Evolutionary conservation across 192 early-diverging fungal genomes (phyloP), one percentile per base, ranked within the genome.

Genomic region (Mortierella hygrophila): DNA sequence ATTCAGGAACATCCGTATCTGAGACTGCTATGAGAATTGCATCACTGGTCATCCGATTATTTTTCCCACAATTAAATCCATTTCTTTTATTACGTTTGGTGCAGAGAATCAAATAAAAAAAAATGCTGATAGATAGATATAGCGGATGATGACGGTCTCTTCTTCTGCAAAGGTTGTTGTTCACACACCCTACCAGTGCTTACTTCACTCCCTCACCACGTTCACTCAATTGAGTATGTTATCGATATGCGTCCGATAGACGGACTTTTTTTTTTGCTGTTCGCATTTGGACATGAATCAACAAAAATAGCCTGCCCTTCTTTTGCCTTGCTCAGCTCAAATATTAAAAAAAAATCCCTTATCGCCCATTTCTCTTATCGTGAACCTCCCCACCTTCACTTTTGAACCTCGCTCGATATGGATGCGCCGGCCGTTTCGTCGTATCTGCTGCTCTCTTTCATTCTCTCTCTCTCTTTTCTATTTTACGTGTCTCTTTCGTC

Each of bases 291-390:
- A 32, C 4, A 65, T 32, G 29, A 65, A 65, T 3, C n/a, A 29
- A 29, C 60, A 65, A 65, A 65, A 65, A 65, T 65, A 65, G 60
- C 60, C 60, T 65, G n/a, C 60, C 26, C 60, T 52, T 49, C 44
- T 52, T 1, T 18, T 52, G 49, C 49, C 49, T 52, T 52, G 49
- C 49, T 52, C 49, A 52, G 49, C 49, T 52, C 49, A 52, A 52
- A 52, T 20, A 49, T 35, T 35, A 20, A 6, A 35, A 60, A 29
- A 57, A 29, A 65, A 65, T 15, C 11, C 60, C 60, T 65, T 65
- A 65, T 65, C 60, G 60, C 60, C 60, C 13, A 65, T 65, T 65
- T 65, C 3, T 65, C 60, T 65, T 65, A 65, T 65, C 60, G 60
- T 65, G 60, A 32, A 65, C 26, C 3, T 52, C 18, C 11, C 16